Percentiles rank a stretch among this genome's conserved stretches.
These are phyloP conservation scores for Mycena vitilis DNA, from an alignment of 768 basidiomycete species.

Conservation along the genomic window DNA sequence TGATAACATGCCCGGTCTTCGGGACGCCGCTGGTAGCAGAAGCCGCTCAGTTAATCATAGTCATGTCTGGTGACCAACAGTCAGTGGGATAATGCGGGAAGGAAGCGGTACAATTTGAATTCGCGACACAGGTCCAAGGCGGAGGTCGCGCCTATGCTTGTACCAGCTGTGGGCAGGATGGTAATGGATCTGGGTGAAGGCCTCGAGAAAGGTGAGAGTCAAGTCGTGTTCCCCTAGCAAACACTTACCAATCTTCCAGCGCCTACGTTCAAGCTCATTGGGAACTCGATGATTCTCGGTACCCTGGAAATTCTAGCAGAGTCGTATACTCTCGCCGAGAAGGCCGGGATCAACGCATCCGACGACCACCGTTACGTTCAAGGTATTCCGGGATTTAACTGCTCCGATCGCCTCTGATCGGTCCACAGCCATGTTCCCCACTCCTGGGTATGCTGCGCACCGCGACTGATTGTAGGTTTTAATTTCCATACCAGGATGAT, in stretches of 20 bases:
- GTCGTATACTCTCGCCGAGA: constrained; percentile 84
- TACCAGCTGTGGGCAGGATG: constrained; percentile 3
- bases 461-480: no score
- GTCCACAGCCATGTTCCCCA: constrained; percentile 71
- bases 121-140: not conserved
- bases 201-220: constrained; percentile 1
- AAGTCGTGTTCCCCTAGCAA: not conserved
- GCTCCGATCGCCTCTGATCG: not conserved
- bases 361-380: constrained; percentile 68
- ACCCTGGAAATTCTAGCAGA: constrained; percentile 84
- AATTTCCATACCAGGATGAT: constrained; percentile 65
- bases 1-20: not conserved
- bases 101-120: not conserved
- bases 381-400: constrained; percentile 51
- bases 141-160: not conserved
- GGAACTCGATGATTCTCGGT: constrained; percentile 82
- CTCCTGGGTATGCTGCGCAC: constrained; percentile 59
- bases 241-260: constrained; percentile 49
- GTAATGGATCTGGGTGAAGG: not conserved
- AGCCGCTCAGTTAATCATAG: not conserved
- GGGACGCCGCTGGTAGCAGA: not conserved
- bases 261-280: constrained; percentile 72
- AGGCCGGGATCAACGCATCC: constrained; percentile 79
- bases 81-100: not conserved
- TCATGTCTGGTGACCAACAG: not conserved